phyloP scores from a whole-genome alignment of 192 early-diverging fungal genomes.

The Mortierella claussenii region DNA sequence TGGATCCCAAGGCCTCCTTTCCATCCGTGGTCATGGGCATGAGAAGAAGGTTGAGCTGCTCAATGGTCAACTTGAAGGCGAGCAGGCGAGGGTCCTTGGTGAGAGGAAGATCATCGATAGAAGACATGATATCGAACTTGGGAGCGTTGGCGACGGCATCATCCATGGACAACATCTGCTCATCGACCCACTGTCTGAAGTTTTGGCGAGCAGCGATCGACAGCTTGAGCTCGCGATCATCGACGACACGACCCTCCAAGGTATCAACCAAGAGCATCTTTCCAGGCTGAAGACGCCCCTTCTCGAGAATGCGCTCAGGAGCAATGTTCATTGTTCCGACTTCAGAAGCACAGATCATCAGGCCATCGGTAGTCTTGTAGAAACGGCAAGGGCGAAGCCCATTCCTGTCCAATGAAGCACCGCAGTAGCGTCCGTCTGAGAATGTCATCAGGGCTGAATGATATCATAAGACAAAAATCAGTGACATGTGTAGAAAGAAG shows the following conservation, averaged over 20 bases:
- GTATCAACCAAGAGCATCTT: slow-evolving; percentile 99
- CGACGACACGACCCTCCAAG: slow-evolving; percentile 86
- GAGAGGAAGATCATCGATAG: slow-evolving; percentile 71
- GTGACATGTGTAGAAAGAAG: not conserved
- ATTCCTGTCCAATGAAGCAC: slow-evolving; percentile 98
- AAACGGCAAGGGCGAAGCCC: slow-evolving; percentile 98
- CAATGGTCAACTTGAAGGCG: slow-evolving; percentile 92
- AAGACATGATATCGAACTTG: slow-evolving; percentile 40
- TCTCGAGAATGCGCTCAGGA: slow-evolving; percentile 81
- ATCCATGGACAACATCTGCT: slow-evolving; percentile 81
- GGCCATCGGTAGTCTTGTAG: slow-evolving; percentile 90
- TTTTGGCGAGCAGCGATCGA: slow-evolving; percentile 73
- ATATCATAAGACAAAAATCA: not conserved
- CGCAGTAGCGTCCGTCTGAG: slow-evolving; percentile 95
- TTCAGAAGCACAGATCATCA: slow-evolving; percentile 98
- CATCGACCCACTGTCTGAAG: slow-evolving; percentile 87
- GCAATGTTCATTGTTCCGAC: slow-evolving; percentile 91
- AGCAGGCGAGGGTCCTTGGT: slow-evolving; percentile 82
- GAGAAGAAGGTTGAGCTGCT: slow-evolving; percentile 91
- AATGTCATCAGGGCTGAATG: slow-evolving; percentile 88
- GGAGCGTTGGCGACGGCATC: slow-evolving; percentile 61
- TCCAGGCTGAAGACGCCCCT: slow-evolving; percentile 96
- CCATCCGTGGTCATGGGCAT: slow-evolving; percentile 87
- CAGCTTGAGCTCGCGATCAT: slow-evolving; percentile 91
- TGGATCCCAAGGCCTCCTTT: slow-evolving; percentile 97